phyloP scores from a whole-genome alignment of 1,284 basidiomycete genomes.

The Vanrija sp. region DNA sequence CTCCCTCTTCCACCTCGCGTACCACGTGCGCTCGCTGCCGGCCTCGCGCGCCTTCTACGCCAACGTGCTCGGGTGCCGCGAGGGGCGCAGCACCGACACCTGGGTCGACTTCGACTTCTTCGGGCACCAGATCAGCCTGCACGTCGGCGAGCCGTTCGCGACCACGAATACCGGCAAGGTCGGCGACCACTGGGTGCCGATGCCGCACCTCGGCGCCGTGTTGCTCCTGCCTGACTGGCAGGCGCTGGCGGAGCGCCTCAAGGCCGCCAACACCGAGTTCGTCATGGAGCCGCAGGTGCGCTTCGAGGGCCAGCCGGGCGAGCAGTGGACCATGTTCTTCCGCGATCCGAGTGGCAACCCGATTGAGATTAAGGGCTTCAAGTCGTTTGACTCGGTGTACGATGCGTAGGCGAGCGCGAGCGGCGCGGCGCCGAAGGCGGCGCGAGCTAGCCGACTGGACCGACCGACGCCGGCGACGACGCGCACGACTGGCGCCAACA shows the following conservation, averaged over 20 bases:
- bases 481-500: no score
- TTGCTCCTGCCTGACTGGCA: conserved; percentile 15
- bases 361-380: conserved; percentile 21
- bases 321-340: conserved; percentile 24
- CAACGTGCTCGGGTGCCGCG: conserved; percentile 13
- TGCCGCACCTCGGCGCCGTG: conserved; percentile 20
- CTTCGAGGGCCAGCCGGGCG: conserved; percentile 18
- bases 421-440: no score
- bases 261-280: conserved; percentile 12
- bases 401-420: conserved; percentile 10
- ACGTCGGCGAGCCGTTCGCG: conserved; percentile 18
- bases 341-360: conserved; percentile 18
- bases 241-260: conserved; percentile 9
- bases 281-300: conserved; percentile 20
- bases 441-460: no score
- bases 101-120: conserved; percentile 23
- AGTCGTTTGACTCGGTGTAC: conserved; percentile 14
- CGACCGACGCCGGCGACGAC: no score
- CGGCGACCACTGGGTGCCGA: conserved; percentile 21
- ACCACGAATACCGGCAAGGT: conserved; percentile 19
- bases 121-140: conserved; percentile 20
- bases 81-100: conserved; percentile 16
- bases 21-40: conserved; percentile 16
- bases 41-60: conserved; percentile 14
- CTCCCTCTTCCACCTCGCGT: conserved; percentile 20